Base-by-base conservation (phyloP, 208 protist species). In the Acanthamoeba triangularis region DNA sequence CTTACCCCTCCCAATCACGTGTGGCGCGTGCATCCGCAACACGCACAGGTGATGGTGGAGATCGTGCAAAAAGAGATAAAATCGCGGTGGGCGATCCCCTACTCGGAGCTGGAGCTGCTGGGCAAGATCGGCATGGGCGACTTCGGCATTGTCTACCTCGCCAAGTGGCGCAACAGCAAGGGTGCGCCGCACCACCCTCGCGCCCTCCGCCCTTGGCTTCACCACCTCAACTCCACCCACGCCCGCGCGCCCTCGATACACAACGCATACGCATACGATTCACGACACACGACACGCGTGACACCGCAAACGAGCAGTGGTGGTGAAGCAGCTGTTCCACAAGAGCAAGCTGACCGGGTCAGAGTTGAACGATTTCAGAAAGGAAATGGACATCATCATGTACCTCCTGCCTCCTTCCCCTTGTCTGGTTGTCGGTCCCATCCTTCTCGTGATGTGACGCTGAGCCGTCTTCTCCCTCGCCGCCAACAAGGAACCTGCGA, bases 91-190 rank as follows among this genome's bases (percentile, higher is more conserved):
- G 23, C 44, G 18, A 88, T 88, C 25, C 28, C 7, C 49, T 88
- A 61, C 30, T 20, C 23, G 0, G 44, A 88, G 16, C 49, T 88
- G 80, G 44, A 88, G 35, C 80, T 88, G 49, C 23, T 61, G 49
- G 80, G 35, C 28, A 63, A 88, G 80, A 88, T 88, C 8, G 80
- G 80, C 25, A 65, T 65, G 44, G 80, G 80, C 35, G 44, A 54
- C 49, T 88, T 88, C 10, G 80, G 80, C 13, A 14, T 88, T 0
- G 80, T 88, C 13, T 88, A 41, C 49, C 23, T 41, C 28, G 80
- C 80, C 49, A 88, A 65, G 80, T 88, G 80, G 80, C 44, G 80
- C 28, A 88, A 88, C 49, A 80, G 72, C 72, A 80, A 49, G n/a
- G 72, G 72, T 80, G 33, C 63, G 63, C 13, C 1, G 65, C 33